Base-by-base conservation (phyloP, 2,329 filamentous ascomycete species). In the Pseudopithomyces chartarum region DNA sequence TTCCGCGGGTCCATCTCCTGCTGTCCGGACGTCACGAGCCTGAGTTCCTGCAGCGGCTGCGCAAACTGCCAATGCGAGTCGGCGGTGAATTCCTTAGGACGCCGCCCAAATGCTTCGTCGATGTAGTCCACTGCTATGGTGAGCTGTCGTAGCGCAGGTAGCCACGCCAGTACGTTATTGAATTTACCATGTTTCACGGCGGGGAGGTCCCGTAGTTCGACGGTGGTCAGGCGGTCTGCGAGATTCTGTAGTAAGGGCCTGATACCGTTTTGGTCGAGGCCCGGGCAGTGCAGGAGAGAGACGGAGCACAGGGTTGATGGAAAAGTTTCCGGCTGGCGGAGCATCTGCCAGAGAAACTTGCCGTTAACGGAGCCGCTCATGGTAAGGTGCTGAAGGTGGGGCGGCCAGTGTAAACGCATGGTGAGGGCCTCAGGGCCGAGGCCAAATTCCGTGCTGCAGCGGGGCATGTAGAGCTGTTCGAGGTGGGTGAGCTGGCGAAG, bases 61-160 rank as follows among this genome's bases (percentile, higher is more conserved):
- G 70, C 56, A 3, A 62, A 51, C 7, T 20, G 17, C 70, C 68
- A 73, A 17, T 52, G 55, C 0, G 26, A 17, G 1, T 40, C 22
- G 0, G 63, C 42, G 0, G 49, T 36, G 49, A 65, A 73, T 19
- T 57, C 57, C 0, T 22, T 2, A 0, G 69, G 69, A 57, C 66
- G 61, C 26, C 62, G 46, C 3, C 63, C 77, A 60, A 81, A 79
- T 40, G 77, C 58, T 8, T 69, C 62, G 71, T 78, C 66, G 50
- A 82, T 78, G 66, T 81, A 82, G 58, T 82, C 80, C 10, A 80
- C 70, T 20, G 78, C 76, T 43, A 82, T 69, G 58, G 74, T 78
- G 1, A 83, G 74, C 20, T 60, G 58, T 2, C 65, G 65, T 2
- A 82, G 64, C 5, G 72, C 61, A 0, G 80, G 79, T 4, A 79